Base-by-base conservation (phyloP, 1,284 basidiomycete species). In the Sporisorium exsertum region DNA sequence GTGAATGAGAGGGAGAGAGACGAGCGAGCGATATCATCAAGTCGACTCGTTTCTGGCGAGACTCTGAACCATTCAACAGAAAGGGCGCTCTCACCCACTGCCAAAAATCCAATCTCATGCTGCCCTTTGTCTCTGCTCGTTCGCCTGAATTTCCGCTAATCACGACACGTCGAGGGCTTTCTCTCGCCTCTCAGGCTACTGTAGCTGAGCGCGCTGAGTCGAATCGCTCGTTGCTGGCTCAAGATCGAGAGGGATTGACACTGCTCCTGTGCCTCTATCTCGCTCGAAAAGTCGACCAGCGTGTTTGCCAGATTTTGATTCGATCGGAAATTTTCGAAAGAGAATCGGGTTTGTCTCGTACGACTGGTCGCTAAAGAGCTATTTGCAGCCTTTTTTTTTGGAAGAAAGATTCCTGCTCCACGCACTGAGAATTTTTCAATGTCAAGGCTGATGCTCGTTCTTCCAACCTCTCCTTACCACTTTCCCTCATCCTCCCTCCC, bases 141-240 rank as follows among this genome's bases (percentile, higher is more conserved):
- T 26, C 22, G 66, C 66, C 55, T 45, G n/a, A 35, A 18, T 20
- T 49, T n/a, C 18, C 2, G 20, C 22, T 35, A 53, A 58, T 71
- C 68, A 65, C 68, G 68, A 64, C 68, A 71, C 68, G 68, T 63
- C 57, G 42, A 33, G 42, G 40, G n/a, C n/a, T n/a, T 15, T 9
- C n/a, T 4, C 9, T 15, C 15, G n/a, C n/a, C n/a, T n/a, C 40
- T 43, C 9, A 47, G n/a, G 22, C 27, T 15, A 26, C 29, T 16
- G 51, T 4, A 40, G 12, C 9, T 27, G 15, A 27, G 61, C 54
- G 54, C 54, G 53, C 61, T 42, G 27, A 33, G 20, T 52, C 37
- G 22, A 37, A 35, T 29, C 43, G 37, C 40, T 46, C 16, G 33
- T 20, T 43, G 45, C 37, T 33, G 7, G 52, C 42, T 27, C 50